Base-by-base conservation (phyloP, 1,139 yeast species). In the Protomyces gravidus region DNA sequence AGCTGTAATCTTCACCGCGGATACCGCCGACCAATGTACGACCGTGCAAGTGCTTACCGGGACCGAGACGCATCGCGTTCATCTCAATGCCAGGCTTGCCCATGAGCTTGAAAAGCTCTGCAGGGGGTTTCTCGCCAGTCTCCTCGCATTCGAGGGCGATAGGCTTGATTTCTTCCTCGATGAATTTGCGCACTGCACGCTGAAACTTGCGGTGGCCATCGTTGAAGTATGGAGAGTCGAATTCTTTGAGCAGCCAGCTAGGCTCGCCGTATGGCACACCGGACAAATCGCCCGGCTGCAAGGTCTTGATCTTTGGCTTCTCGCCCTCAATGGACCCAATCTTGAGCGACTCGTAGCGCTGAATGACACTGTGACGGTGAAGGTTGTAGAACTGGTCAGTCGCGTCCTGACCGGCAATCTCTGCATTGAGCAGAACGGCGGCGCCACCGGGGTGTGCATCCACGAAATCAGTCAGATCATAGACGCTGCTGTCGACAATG, bases 391-490 rank as follows among this genome's bases (percentile, higher is more conserved):
- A 52, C n/a, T 52, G 57, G 32, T 52, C 57, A 27, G 57, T 52
- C 9, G 50, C 57, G 33, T 52, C 57, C 45, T 52, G 30, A 45
- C 98, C 98, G 63, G 92, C 97, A 68, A 83, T 81, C 71, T 92
- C 98, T 60, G 85, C 75, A 67, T 28, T 17, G 17, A 52, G 36
- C 23, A 92, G 80, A 51, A 92, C 96, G 74, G 92, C 98, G 74
- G 89, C 97, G 71, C 98, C 98, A 77, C 98, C 98, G 64, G 96
- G 96, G 76, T 92, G 99, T 77, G 92, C 97, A 69, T 90, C 97
- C 63, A 90, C 74, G 73, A 90, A 92, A 66, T 78, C 76, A 60
- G 95, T 76, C 64, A 87, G 83, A 73, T 92, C 89, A 75, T 90
- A 92, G 60, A 92, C 97, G n/a, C 48, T 52, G 26, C 50, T 59